Conservation (phyloP, 257 asterid species). For the Agastache rugosa region DNA sequence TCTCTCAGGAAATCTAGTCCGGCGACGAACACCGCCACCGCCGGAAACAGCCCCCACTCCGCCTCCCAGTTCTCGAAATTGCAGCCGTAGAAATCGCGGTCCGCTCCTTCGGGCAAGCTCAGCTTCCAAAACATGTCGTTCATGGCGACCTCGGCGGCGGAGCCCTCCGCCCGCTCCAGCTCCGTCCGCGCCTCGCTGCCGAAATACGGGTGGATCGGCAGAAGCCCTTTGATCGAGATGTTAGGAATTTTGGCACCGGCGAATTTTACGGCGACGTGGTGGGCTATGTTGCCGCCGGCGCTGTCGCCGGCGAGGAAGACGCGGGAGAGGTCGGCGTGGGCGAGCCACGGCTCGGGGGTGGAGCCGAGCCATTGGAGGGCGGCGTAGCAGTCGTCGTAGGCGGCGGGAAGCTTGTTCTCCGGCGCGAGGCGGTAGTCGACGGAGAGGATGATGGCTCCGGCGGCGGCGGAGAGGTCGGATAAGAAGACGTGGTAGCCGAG, state of each 20-base stretch:
- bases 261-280: constrained; percentile 53
- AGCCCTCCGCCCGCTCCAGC: constrained; percentile 52
- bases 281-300: constrained; percentile 85
- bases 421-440: constrained; percentile 89
- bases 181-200: constrained; percentile 64
- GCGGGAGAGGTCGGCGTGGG: constrained; percentile 50
- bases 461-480: constrained; percentile 54
- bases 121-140: constrained; percentile 83
- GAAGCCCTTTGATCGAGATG: constrained; percentile 54
- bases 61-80: constrained; percentile 49
- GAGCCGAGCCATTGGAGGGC: constrained; percentile 62
- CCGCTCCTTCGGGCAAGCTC: constrained; percentile 64
- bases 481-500: constrained; percentile 70
- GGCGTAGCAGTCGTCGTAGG: constrained; percentile 63
- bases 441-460: constrained; percentile 57
- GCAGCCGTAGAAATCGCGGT: constrained; percentile 67
- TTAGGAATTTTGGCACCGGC: neutral
- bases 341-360: constrained; percentile 55
- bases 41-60: constrained; percentile 62
- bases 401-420: constrained; percentile 74
- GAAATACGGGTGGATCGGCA: constrained; percentile 74
- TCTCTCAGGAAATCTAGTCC: constrained; percentile 77
- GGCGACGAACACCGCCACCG: constrained; percentile 64
- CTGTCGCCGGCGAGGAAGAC: constrained; percentile 80
- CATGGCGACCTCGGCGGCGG: constrained; percentile 48